These are phyloP conservation scores for Groenewaldozyma auringiensis DNA, from an alignment of 1,139 yeast species.

Conservation along the genomic window DNA sequence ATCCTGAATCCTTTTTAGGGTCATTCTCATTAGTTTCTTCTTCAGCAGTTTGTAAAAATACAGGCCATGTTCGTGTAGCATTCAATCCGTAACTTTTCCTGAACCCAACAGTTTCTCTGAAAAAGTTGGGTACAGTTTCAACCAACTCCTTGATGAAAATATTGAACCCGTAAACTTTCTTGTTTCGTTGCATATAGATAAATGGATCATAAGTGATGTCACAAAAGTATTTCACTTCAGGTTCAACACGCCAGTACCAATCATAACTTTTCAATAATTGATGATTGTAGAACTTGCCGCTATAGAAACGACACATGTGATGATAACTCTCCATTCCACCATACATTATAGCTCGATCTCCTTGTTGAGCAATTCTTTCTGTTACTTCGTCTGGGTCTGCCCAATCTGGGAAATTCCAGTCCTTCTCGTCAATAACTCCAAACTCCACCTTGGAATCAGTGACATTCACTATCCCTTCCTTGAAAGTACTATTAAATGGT, in stretches of 20 bases:
- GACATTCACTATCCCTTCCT: not conserved
- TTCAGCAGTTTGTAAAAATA: constrained; percentile 24
- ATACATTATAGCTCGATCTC: constrained; percentile 72
- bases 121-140: constrained; percentile 74
- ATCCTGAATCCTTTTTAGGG: constrained; percentile 16
- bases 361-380: constrained; percentile 60
- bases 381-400: constrained; percentile 34
- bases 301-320: constrained; percentile 63
- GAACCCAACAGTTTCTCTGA: constrained; percentile 60
- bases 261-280: constrained; percentile 57
- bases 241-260: constrained; percentile 96
- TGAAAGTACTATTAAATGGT: constrained; percentile 59
- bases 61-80: constrained; percentile 41
- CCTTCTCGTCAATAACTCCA: constrained; percentile 45
- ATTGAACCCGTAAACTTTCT: constrained; percentile 78
- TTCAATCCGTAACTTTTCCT: constrained; percentile 41
- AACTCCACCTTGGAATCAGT: constrained; percentile 50
- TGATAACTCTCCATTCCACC: constrained; percentile 72
- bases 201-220: constrained; percentile 91
- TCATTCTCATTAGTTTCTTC: constrained; percentile 13
- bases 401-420: constrained; percentile 51
- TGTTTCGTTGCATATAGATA: constrained; percentile 58
- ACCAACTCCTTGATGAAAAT: constrained; percentile 66
- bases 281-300: constrained; percentile 69
- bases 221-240: constrained; percentile 80